Conservation (phyloP, 306 rosid genomes). For the Quercus variabilis region DNA sequence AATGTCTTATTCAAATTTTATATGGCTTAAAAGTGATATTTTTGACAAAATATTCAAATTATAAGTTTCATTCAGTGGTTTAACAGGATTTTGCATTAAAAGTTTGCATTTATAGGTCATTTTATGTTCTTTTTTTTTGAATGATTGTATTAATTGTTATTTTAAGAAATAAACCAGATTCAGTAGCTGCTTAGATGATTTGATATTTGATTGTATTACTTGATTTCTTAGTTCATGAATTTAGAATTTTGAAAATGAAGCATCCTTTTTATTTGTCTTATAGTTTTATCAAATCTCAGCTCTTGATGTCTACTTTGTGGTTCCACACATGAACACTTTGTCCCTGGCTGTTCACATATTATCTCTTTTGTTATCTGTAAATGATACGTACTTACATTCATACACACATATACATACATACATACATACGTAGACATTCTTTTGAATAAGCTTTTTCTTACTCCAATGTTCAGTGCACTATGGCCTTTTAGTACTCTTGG, state of each 20-base stretch:
- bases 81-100: not conserved
- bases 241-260: not conserved
- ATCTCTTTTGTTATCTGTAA: not conserved
- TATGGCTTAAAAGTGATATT: not conserved
- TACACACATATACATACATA: not conserved
- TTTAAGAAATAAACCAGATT: not conserved
- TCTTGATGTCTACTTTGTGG: not conserved
- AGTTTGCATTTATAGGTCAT: not conserved
- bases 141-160: not conserved
- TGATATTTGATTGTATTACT: not conserved
- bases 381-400: not conserved
- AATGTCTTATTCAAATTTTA: not conserved
- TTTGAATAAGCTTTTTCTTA: conserved; percentile 8
- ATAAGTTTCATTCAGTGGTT: not conserved
- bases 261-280: not conserved
- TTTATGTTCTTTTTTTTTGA: not conserved
- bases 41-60: not conserved
- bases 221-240: not conserved
- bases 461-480: conserved; percentile 60
- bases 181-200: not conserved
- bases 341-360: not conserved
- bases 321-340: not conserved
- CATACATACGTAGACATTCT: not conserved
- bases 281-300: not conserved
- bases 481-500: conserved; percentile 99